Evolutionary conservation across 2,329 filamentous ascomycete genomes (phyloP), one percentile per base, ranked within the genome.

Genomic region (Clonostachys rhizophaga): DNA sequence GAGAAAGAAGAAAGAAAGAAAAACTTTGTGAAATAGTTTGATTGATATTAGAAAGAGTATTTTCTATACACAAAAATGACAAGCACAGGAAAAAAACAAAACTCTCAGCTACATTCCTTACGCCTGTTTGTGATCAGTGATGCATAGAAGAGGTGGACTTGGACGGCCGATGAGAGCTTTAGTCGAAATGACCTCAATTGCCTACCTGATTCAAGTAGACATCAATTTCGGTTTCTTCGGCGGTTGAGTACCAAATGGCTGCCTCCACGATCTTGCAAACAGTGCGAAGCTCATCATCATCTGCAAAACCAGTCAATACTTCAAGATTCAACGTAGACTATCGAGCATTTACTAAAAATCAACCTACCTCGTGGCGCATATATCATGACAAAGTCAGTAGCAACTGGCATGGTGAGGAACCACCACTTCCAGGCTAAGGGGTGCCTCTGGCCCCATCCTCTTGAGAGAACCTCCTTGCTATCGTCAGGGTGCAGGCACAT

Each of bases 401-500:
- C 87, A 47, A 94, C 83, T 44, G 87, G 87, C 58, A 81, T 76
- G 51, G 74, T 72, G 52, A 67, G 45, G 30, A 84, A 76, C 72
- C 80, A 83, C 40, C 81, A 80, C 46, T 81, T 84, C 57, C 81
- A 79, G 8, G 87, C 84, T 47, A 91, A 66, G 2, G 79, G 82
- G 53, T 84, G 82, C 34, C 80, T 68, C 68, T 95, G 83, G 2
- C 86, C 91, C 89, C 90, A 95, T 2, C 89, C 87, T 51, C 81
- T 83, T 54, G 84, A 77, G 20, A 95, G 68, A 16, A 94, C 77
- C 45, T 85, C 72, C 55, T 75, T 80, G 45, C 87, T 87, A 60
- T 95, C 90, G 40, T 85, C 79, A 0, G 89, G 88, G 58, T 94
- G 89, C 45, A 95, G 74, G 43, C 83, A 88, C 68, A 94, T 73